Evolutionary conservation across 1,284 basidiomycete genomes (phyloP), one percentile per base, ranked within the genome.

Genomic region (Termitomyces sp.): DNA sequence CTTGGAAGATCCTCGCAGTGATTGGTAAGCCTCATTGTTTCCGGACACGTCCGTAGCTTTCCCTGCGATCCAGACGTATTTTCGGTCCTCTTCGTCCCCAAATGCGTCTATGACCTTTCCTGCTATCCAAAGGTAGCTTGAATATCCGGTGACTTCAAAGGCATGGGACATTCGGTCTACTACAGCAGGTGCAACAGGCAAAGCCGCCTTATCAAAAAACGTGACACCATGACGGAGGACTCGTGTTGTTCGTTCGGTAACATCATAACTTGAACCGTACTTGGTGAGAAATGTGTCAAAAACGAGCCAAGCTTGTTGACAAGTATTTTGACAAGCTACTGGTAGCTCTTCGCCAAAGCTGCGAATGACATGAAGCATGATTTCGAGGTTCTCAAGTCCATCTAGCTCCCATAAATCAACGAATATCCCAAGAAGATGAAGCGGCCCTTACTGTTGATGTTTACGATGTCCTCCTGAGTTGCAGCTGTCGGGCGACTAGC

Each of bases 121-220:
- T 15, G 86, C 84, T 59, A 99, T 94, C 97, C 97, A 99, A 12
- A 98, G 71, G 70, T 94, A 98, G 61, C 91, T 89, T 0, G 95
- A 83, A 64, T 87, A 87, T 0, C 91, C 92, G 0, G 92, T 92
- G 15, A 77, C 71, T 61, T 93, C 89, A 65, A 98, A 99, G 12
- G 82, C 80, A 4, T 79, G 64, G 1, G 87, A 80, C 84, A 98
- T 87, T 49, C 92, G 80, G 15, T 80, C 78, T 45, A 98, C 68
- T 0, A 96, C 75, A 0, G 84, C 75, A 19, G 91, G 81, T 8
- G 91, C 77, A 41, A 95, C 77, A 2, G 86, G 75, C 50, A 88
- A 75, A 1, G 87, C 83, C 0, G 84, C 71, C 39, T 77, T 68
- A 10, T 86, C 86, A 70, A 97, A 99, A 64, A 99, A 84, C 39